These are phyloP conservation scores for Monascus ruber DNA, from an alignment of 2,329 filamentous ascomycete genomes.

Conservation along the genomic window DNA sequence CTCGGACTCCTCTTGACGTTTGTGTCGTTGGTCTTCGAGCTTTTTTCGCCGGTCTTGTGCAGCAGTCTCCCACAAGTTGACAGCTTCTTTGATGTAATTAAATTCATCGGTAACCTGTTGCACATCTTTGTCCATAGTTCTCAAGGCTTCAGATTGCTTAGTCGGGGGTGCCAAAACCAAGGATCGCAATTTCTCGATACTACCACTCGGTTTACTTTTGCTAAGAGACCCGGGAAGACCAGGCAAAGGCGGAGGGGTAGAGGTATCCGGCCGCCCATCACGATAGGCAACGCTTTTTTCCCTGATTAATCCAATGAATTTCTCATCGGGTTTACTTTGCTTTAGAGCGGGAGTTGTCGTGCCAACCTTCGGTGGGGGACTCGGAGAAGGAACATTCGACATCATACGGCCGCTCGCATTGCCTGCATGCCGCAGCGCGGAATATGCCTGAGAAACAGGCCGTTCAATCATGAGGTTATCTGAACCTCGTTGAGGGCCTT, in stretches of 20 bases:
- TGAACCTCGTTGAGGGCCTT: conserved; percentile 31
- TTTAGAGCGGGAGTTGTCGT: conserved; percentile 9
- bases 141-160: conserved; percentile 22
- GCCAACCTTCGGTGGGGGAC: conserved; percentile 7
- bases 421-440: conserved; percentile 34
- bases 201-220: conserved; percentile 13
- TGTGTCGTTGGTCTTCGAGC: conserved; percentile 37
- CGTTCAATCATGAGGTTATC: conserved; percentile 27
- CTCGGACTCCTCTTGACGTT: conserved; percentile 42
- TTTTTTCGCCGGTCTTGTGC: conserved; percentile 33
- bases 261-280: conserved; percentile 13
- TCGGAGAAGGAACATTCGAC: conserved; percentile 19
- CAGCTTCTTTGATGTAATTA: conserved; percentile 29
- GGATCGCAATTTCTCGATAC: conserved; percentile 24
- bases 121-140: conserved; percentile 21
- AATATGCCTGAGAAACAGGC: conserved; percentile 37
- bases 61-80: conserved; percentile 36
- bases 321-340: conserved; percentile 29
- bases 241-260: conserved; percentile 13
- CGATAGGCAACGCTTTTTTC: conserved; percentile 34
- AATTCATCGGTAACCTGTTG: conserved; percentile 32
- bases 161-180: conserved; percentile 23
- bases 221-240: conserved; percentile 20
- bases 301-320: conserved; percentile 36
- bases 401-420: conserved; percentile 34